A percentile compares a stretch with the other conserved stretches of the same genome.
Evolutionary conservation across 805 yeast genomes (phyloP).

Genomic region (Starmerella etchellsii): DNA sequence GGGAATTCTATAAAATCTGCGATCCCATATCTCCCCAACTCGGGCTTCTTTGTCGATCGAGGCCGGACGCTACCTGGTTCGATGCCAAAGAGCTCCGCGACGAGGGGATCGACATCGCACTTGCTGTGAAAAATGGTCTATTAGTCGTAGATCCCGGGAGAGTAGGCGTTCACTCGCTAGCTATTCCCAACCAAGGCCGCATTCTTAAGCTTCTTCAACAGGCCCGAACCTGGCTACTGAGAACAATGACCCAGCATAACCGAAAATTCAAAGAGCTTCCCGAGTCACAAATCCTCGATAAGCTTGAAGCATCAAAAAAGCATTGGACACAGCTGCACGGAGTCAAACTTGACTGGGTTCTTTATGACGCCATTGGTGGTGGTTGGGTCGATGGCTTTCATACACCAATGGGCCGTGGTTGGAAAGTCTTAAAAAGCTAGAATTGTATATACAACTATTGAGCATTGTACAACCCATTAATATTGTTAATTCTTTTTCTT

Average conservation of each 20-base stretch:
- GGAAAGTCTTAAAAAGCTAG: slow-evolving; percentile 41
- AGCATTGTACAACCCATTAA: too few relatives aligned
- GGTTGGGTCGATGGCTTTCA: slow-evolving; percentile 44
- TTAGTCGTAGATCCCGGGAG: slow-evolving; percentile 27
- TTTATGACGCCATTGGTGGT: slow-evolving; percentile 43
- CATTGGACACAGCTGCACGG: slow-evolving; percentile 40
- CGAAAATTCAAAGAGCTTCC: slow-evolving; percentile 29
- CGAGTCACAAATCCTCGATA: slow-evolving; percentile 25
- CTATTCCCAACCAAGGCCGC: slow-evolving; percentile 30
- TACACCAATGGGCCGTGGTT: slow-evolving; percentile 50
- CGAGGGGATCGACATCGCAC: slow-evolving; percentile 14
- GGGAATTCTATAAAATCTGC: slow-evolving; percentile 15
- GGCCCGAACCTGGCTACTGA: slow-evolving; percentile 28
- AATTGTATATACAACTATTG: too few relatives aligned
- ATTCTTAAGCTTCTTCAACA: slow-evolving; percentile 25
- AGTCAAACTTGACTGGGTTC: slow-evolving; percentile 38
- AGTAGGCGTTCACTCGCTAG: slow-evolving; percentile 24
- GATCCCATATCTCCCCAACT: slow-evolving; percentile 12
- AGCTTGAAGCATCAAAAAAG: slow-evolving; percentile 22
- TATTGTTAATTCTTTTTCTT: background rate
- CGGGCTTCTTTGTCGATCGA: slow-evolving; percentile 17
- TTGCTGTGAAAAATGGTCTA: slow-evolving; percentile 24
- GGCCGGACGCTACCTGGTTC: slow-evolving; percentile 24
- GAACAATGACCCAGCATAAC: slow-evolving; percentile 21
- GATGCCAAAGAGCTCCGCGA: slow-evolving; percentile 19